These are phyloP conservation scores for Tolypocladium paradoxum DNA, from an alignment of 2,329 filamentous ascomycete species.

Conservation along the genomic window DNA sequence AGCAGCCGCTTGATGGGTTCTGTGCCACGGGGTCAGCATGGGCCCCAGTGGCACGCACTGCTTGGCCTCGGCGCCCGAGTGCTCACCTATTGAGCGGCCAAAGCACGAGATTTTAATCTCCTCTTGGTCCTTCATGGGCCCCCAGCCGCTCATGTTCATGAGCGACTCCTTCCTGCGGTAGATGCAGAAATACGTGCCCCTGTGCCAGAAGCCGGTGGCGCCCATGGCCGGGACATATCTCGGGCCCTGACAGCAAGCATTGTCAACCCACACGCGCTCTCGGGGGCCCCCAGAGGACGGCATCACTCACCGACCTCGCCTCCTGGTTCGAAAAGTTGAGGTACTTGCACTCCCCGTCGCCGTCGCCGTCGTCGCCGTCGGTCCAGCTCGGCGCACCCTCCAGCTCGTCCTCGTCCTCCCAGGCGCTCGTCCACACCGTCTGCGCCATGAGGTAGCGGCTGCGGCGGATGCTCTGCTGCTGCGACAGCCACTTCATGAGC, in stretches of 20 bases:
- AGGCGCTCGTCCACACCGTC: constrained; percentile 42
- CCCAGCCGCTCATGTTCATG: constrained; percentile 19
- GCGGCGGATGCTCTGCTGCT: constrained; percentile 38
- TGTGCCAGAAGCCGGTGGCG: constrained; percentile 42
- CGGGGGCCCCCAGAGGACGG: background rate
- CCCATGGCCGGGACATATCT: constrained; percentile 45
- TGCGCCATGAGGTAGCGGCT: constrained; percentile 45
- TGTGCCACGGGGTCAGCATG: constrained; percentile 1
- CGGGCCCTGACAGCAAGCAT: constrained; percentile 24
- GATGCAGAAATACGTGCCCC: constrained; percentile 38
- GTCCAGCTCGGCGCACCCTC: constrained; percentile 25
- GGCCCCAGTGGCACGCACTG: background rate
- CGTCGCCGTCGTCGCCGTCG: constrained; percentile 28
- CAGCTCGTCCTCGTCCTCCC: constrained; percentile 42
- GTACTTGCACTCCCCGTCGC: constrained; percentile 26
- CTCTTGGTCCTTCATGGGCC: constrained; percentile 39
- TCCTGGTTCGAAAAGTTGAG: constrained; percentile 51
- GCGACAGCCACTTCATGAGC: constrained; percentile 46
- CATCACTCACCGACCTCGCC: constrained; percentile 31
- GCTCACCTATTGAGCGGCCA: constrained; percentile 29
- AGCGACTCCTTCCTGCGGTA: constrained; percentile 33
- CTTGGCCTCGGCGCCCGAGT: background rate
- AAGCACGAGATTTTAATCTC: constrained; percentile 44
- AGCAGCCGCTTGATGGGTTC: constrained; percentile 46
- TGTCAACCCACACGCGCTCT: background rate